Base-by-base conservation (phyloP, 192 early-diverging fungal species). In the Coemansia sp. region DNA sequence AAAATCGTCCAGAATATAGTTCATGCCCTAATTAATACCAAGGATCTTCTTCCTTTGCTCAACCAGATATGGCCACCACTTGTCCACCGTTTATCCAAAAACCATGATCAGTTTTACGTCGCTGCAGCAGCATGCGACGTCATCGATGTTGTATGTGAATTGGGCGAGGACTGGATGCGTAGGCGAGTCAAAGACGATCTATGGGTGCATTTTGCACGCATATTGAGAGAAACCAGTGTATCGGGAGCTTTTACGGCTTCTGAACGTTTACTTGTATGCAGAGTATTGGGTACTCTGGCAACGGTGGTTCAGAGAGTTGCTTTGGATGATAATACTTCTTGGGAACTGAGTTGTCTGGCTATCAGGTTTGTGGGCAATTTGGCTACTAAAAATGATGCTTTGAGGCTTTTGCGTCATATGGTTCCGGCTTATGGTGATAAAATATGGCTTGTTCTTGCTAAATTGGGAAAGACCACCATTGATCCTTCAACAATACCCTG, bases 61-160 rank as follows among this genome's bases (percentile, higher is more conserved):
- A 80, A 80, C 63, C 69, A 80, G 40, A 56, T 75, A 29, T 80
- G 77, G 77, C 77, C 77, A 2, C 36, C 62, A 5, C 56, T 80
- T 14, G 60, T 71, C 16, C 65, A 60, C 40, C 69, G 77, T 0
- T 49, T 80, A 6, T 36, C 48, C 1, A 49, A 38, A 17, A 61
- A 56, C 17, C 71, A 63, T 5, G 77, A 72, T 48, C 25, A 57
- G 30, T 63, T 66, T 45, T 75, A 75, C 16, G 73, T 80, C 0
- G 56, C 63, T 3, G 28, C 74, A 18, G 77, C 77, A 0, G 73
- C 77, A 7, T 80, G 77, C 56, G 72, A 75, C 12, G 69, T 80
- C 25, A 62, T 75, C 5, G 77, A 75, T 25, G 36, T 36, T 0
- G 77, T 72, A 33, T 80, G 77, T 31, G 30, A n/a, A 0, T 20